Evolutionary conservation across 192 early-diverging fungal species (phyloP), one percentile per base, ranked within the genome.

Genomic region (Cladochytrium replicatum): DNA sequence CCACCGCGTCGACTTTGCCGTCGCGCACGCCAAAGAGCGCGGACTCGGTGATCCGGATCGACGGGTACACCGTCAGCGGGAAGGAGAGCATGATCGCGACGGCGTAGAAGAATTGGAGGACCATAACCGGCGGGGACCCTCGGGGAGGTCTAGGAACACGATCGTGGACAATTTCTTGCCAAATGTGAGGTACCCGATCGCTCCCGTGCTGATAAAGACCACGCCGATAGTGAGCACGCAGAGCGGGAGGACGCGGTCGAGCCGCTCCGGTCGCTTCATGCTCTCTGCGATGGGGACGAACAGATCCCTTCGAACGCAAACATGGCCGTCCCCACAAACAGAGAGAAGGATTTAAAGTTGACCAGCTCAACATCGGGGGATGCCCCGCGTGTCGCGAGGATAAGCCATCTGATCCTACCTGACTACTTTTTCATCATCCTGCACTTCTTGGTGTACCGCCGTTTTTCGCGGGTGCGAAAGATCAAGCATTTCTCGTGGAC

Each of bases 241-340:
- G 1, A 73, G 58, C 4, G 83, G 81, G 34, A 97, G 64, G n/a
- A 95, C 91, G 31, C 58, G 60, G 27, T 80, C 79, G 54, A 97
- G 94, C 55, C 85, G 78, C 48, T 88, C 74, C n/a, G 91, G 90
- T 22, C 84, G 74, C 73, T 86, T 87, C 93, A 97, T 97, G 0
- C 74, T 75, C 53, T 88, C 80, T 25, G 82, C 83, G 39, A 90
- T 85, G 8, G 88, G 88, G 31, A 89, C 80, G 21, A 90, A 41
- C 90, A 89, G 52, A 96, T 88, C 43, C 89, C 85, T 69, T 88
- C 88, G 60, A 85, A 95, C 3, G 83, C 77, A 68, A 83, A 92
- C 46, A 93, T 87, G 30, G 93, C 93, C 9, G 93, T 97, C 44
- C 93, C 93, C 32, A 97, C 83, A 54, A 94, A 91, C 37, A 93